phyloP scores from a whole-genome alignment of 352 stramenopile genomes.

The Globisporangium emineosum region DNA sequence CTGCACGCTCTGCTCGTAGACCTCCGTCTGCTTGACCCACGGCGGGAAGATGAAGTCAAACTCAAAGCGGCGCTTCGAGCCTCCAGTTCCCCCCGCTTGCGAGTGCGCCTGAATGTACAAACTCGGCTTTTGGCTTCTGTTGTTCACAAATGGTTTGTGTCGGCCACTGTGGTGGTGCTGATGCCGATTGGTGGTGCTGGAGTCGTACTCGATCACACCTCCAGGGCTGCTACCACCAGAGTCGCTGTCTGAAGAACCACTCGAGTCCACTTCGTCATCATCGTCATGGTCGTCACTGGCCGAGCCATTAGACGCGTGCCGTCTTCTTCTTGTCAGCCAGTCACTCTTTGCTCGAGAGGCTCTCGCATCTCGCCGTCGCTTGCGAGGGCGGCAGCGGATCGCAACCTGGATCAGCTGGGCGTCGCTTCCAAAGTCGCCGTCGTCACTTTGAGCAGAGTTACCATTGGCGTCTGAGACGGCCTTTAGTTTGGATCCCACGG shows the following conservation, averaged over 20 bases:
- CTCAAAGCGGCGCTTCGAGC: slow-evolving; percentile 43
- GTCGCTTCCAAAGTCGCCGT: neutral
- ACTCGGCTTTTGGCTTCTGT: slow-evolving; percentile 14
- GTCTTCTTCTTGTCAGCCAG: neutral
- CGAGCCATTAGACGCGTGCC: too few relatives aligned
- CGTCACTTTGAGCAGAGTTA: neutral
- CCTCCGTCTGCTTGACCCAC: slow-evolving; percentile 40
- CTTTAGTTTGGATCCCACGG: too few relatives aligned
- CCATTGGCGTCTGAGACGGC: neutral
- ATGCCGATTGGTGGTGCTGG: neutral
- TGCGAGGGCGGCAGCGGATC: slow-evolving; percentile 48
- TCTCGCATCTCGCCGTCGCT: slow-evolving; percentile 13
- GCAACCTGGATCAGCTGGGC: slow-evolving; percentile 44
- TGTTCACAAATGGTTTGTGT: neutral
- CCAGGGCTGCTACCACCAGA: neutral
- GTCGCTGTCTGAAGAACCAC: slow-evolving; percentile 16
- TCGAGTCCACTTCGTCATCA: slow-evolving; percentile 1
- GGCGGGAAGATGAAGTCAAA: slow-evolving; percentile 67
- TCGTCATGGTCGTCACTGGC: slow-evolving; percentile 15
- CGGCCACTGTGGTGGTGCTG: neutral
- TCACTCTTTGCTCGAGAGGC: neutral
- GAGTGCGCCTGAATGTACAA: slow-evolving; percentile 24
- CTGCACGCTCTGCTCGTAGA: slow-evolving; percentile 45
- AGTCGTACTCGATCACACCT: slow-evolving; percentile 27
- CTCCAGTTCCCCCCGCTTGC: neutral